A percentile compares a stretch with the other conserved stretches of the same genome.
Conservation (phyloP, 345 rosid genomes). For the Moricandia moricandioides region DNA sequence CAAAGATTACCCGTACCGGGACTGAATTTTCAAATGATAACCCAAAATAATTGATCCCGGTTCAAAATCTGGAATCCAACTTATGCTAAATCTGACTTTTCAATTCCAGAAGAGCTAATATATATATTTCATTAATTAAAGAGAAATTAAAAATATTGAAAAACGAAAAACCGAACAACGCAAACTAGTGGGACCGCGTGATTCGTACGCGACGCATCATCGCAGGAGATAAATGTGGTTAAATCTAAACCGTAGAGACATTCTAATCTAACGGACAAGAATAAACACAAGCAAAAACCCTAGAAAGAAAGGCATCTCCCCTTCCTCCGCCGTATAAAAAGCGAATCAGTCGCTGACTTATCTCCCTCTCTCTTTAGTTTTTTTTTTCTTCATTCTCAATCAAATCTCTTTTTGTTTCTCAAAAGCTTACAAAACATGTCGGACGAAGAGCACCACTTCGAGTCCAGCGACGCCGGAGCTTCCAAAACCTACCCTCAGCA, state of each 20-base stretch:
- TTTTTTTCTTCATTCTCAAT: slow-evolving; percentile 1
- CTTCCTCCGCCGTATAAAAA: slow-evolving; percentile 17
- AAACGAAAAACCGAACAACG: neutral
- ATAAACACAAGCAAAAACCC: slow-evolving; percentile 19
- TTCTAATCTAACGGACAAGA: slow-evolving; percentile 21
- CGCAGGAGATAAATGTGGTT: neutral
- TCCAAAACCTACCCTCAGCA: slow-evolving; percentile 44
- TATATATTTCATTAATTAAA: neutral
- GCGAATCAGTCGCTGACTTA: slow-evolving; percentile 16
- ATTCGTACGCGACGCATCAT: slow-evolving; percentile 28
- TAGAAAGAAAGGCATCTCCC: slow-evolving; percentile 15
- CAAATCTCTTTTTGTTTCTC: neutral
- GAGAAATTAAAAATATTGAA: neutral
- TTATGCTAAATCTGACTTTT: neutral
- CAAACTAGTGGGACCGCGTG: slow-evolving; percentile 34
- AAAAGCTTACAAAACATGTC: slow-evolving; percentile 23
- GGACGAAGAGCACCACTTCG: slow-evolving; percentile 47
- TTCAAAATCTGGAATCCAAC: too few relatives aligned
- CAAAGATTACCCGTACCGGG: too few relatives aligned
- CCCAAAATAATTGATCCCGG: too few relatives aligned
- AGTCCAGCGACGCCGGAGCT: slow-evolving; percentile 43
- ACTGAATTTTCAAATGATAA: too few relatives aligned
- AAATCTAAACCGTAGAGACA: slow-evolving; percentile 15
- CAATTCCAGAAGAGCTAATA: neutral
- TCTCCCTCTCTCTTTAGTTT: neutral